These are phyloP conservation scores for Entomortierella chlamydospora DNA, from an alignment of 192 early-diverging fungal species.

Conservation along the genomic window DNA sequence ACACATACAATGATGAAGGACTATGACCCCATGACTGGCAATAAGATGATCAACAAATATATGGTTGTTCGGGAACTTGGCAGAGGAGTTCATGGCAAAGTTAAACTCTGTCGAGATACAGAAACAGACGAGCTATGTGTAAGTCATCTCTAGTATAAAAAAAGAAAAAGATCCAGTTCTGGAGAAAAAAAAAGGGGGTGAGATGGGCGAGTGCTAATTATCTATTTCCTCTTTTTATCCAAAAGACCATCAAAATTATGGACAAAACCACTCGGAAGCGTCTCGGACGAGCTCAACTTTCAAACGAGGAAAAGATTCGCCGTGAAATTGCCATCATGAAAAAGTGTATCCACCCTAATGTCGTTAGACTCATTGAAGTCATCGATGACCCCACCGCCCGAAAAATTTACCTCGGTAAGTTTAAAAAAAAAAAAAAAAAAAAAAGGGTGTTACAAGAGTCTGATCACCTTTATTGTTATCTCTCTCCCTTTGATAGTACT, in stretches of 20 bases:
- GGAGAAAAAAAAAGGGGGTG: not conserved
- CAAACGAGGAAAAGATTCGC: constrained; percentile 87
- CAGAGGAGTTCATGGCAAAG: constrained; percentile 95
- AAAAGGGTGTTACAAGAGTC: not conserved
- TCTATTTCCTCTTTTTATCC: not conserved
- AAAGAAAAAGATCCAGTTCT: constrained; percentile 1
- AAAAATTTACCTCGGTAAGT: constrained; percentile 90
- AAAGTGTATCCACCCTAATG: constrained; percentile 93
- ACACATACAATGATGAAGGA: constrained; percentile 86
- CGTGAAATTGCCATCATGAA: constrained; percentile 97
- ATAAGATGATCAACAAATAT: constrained; percentile 97
- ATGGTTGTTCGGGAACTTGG: constrained; percentile 92
- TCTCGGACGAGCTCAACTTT: constrained; percentile 52
- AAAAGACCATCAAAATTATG: constrained; percentile 63
- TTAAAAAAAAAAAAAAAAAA: not conserved
- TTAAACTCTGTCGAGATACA: constrained; percentile 88
- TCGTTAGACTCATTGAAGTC: constrained; percentile 90
- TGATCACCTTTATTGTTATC: not conserved
- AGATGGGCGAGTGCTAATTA: not conserved
- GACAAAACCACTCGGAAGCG: constrained; percentile 55
- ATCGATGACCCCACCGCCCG: constrained; percentile 93
- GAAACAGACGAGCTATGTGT: constrained; percentile 84
- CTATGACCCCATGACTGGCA: constrained; percentile 85
- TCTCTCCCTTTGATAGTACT: constrained; percentile 64
- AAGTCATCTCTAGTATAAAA: too few relatives aligned